Conservation (phyloP, 208 protist genomes). For the Trypanosoma boissoni region DNA sequence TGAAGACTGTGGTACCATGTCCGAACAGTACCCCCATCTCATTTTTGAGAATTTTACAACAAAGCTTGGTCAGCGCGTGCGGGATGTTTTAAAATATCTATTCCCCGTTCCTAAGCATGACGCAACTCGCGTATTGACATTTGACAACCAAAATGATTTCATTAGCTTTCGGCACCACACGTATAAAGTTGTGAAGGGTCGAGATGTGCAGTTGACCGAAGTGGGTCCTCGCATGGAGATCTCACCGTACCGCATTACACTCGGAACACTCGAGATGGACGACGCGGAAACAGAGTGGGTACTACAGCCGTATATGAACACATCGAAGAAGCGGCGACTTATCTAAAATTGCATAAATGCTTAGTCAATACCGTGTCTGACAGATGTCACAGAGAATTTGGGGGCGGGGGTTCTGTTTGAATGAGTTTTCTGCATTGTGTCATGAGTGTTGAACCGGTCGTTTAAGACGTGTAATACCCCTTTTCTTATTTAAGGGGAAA, state of each 20-base stretch:
- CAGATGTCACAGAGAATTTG: too few relatives aligned
- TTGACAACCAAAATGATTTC: conserved; percentile 98
- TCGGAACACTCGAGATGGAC: conserved; percentile 94
- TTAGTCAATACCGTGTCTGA: background rate
- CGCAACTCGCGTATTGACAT: conserved; percentile 95
- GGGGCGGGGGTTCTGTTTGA: too few relatives aligned
- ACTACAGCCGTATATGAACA: conserved; percentile 98
- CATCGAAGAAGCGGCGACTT: conserved; percentile 93
- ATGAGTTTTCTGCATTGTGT: background rate
- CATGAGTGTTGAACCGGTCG: background rate
- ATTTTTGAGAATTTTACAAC: conserved; percentile 99
- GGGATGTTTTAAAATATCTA: conserved; percentile 95
- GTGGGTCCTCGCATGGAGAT: conserved; percentile 99
- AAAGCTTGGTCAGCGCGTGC: conserved; percentile 93
- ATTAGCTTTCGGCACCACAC: conserved; percentile 99
- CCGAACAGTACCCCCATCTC: conserved; percentile 97
- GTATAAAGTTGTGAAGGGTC: conserved; percentile 81
- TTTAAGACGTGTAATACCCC: background rate
- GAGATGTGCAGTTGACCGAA: conserved; percentile 95
- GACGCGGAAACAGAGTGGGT: conserved; percentile 99
- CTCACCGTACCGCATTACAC: conserved; percentile 94
- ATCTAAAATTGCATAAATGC: conserved; percentile 37
- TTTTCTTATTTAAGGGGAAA: too few relatives aligned
- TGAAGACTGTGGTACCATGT: conserved; percentile 83
- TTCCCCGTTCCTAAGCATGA: conserved; percentile 98